phyloP scores from a whole-genome alignment of 306 rosid species.

The Morella rubra region DNA sequence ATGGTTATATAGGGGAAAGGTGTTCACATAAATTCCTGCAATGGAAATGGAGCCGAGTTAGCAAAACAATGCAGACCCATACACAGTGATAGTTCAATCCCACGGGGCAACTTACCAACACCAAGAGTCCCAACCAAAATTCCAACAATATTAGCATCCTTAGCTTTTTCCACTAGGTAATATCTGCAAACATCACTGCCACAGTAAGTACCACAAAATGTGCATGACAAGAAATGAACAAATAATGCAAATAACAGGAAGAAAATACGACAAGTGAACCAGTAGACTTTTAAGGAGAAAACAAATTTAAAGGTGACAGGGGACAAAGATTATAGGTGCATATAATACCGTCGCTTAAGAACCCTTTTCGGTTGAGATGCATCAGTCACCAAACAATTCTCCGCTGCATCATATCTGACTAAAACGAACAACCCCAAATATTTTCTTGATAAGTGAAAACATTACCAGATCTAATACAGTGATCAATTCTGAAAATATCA shows the following conservation, averaged over 20 bases:
- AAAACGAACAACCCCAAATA: slow-evolving; percentile 45
- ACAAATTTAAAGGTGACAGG: slow-evolving; percentile 1
- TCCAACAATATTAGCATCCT: slow-evolving; percentile 89
- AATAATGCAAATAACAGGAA: not conserved
- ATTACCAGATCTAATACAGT: slow-evolving; percentile 31
- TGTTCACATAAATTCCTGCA: not conserved
- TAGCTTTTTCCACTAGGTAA: slow-evolving; percentile 89
- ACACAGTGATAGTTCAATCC: not conserved
- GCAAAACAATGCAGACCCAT: not conserved
- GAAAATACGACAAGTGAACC: not conserved
- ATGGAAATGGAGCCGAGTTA: not conserved
- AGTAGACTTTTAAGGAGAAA: slow-evolving; percentile 8
- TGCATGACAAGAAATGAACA: not conserved
- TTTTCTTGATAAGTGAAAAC: slow-evolving; percentile 17
- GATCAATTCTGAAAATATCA: slow-evolving; percentile 16
- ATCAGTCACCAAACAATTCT: slow-evolving; percentile 57
- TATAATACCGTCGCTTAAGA: slow-evolving; percentile 79
- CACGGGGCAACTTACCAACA: slow-evolving; percentile 53
- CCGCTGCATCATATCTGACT: slow-evolving; percentile 83
- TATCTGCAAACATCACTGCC: slow-evolving; percentile 56
- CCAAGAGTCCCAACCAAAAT: slow-evolving; percentile 96
- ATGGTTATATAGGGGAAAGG: not conserved
- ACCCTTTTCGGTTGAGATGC: slow-evolving; percentile 76
- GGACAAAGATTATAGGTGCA: slow-evolving; percentile 13
- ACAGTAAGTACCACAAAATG: slow-evolving; percentile 1